These are phyloP conservation scores for Tetrahymena elliotti DNA, from an alignment of 73 alveolate species.

Conservation along the genomic window DNA sequence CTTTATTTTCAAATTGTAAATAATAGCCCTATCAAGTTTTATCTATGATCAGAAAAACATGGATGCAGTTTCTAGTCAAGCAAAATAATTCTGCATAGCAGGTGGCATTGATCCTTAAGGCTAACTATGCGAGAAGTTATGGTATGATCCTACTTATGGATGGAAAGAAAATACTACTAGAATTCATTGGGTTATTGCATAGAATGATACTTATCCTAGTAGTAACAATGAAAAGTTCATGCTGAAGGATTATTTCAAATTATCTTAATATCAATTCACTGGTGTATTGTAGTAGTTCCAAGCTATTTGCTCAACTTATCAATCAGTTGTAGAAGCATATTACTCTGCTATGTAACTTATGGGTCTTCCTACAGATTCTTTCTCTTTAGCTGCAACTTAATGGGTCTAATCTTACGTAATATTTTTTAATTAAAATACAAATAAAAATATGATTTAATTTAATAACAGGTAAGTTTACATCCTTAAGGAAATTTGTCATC, in stretches of 20 bases:
- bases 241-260: background rate
- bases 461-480: background rate
- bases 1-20: background rate
- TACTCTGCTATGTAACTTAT: background rate
- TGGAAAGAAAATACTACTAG: background rate
- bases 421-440: background rate
- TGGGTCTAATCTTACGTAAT: background rate
- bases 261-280: background rate
- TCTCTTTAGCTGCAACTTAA: background rate
- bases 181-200: background rate
- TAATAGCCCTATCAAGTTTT: background rate
- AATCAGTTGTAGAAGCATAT: background rate
- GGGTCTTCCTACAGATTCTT: background rate
- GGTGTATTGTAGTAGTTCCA: background rate
- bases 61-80: background rate
- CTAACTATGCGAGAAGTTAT: background rate
- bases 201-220: background rate
- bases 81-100: background rate
- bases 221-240: background rate
- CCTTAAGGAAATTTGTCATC: background rate
- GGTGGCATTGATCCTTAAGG: background rate
- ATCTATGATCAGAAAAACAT: background rate
- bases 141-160: background rate
- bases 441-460: too few species aligned
- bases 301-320: background rate